phyloP scores from a whole-genome alignment of 1,139 yeast genomes.

The Geotrichum europaeum region DNA sequence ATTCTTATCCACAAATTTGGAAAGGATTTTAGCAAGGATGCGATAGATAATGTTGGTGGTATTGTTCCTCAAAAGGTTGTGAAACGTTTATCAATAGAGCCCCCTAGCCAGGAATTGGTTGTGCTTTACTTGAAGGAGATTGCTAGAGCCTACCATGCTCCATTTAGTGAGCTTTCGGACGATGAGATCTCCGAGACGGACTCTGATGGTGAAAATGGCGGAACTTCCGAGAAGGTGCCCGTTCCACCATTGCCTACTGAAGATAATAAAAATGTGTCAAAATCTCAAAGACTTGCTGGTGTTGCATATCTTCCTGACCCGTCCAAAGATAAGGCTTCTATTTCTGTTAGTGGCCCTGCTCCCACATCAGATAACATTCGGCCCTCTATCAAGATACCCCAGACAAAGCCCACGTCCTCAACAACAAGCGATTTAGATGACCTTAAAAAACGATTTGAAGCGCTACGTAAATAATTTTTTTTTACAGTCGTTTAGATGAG shows the following conservation, averaged over 20 bases:
- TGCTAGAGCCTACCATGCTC: slow-evolving; percentile 72
- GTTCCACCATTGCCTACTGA: slow-evolving; percentile 24
- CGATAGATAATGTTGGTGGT: slow-evolving; percentile 51
- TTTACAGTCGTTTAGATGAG: background rate
- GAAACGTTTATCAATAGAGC: slow-evolving; percentile 56
- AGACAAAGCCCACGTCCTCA: slow-evolving; percentile 16
- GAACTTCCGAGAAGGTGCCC: slow-evolving; percentile 28
- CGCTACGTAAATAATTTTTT: slow-evolving; percentile 36
- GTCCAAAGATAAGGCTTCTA: slow-evolving; percentile 37
- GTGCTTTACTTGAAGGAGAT: slow-evolving; percentile 70
- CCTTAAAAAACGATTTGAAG: slow-evolving; percentile 50
- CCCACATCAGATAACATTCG: slow-evolving; percentile 43
- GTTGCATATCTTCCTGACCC: slow-evolving; percentile 25
- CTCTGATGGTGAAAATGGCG: slow-evolving; percentile 31
- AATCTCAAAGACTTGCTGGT: slow-evolving; percentile 23
- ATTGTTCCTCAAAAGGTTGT: slow-evolving; percentile 61
- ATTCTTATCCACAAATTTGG: slow-evolving; percentile 61
- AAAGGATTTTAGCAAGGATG: slow-evolving; percentile 52
- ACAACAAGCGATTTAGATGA: slow-evolving; percentile 42
- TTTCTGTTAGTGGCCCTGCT: slow-evolving; percentile 42
- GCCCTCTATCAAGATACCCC: slow-evolving; percentile 31
- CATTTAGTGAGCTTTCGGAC: slow-evolving; percentile 54
- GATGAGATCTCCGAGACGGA: slow-evolving; percentile 34
- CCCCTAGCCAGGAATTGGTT: slow-evolving; percentile 65
- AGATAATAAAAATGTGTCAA: slow-evolving; percentile 20